phyloP scores from a whole-genome alignment of 306 rosid genomes.

The Ceratonia siliqua region DNA sequence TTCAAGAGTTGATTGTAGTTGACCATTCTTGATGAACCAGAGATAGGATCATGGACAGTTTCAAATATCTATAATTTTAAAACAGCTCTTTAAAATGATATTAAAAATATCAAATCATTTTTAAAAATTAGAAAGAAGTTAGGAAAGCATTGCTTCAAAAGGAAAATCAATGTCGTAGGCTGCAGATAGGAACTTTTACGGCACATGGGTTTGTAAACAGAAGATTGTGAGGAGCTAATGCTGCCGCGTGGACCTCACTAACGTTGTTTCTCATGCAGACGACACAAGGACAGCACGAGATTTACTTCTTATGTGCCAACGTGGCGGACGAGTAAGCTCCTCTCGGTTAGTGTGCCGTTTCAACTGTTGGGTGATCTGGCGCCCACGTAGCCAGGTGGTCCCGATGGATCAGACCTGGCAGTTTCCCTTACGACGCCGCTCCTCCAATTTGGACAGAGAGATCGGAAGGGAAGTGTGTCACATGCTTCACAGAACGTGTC shows the following conservation, averaged over 20 bases:
- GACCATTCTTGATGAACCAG: too few species aligned
- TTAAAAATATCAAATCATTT: too few species aligned
- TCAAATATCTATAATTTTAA: too few species aligned
- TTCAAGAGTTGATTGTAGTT: too few species aligned
- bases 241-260: slow-evolving; percentile 9
- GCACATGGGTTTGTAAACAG: neutral
- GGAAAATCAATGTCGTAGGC: neutral
- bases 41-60: too few species aligned
- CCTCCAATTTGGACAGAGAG: neutral
- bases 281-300: neutral
- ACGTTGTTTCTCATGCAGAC: slow-evolving; percentile 4
- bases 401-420: neutral
- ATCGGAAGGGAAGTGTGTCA: neutral
- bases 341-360: too few species aligned
- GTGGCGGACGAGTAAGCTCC: slow-evolving; percentile 1
- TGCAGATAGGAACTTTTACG: neutral
- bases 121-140: too few species aligned
- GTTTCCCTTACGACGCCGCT: neutral
- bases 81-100: too few species aligned
- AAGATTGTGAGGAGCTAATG: neutral
- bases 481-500: neutral
- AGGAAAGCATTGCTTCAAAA: too few species aligned
- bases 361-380: neutral
- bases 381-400: neutral
- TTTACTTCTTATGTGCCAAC: neutral